phyloP scores from a whole-genome alignment of 345 rosid genomes.

The Populus deltoides region DNA sequence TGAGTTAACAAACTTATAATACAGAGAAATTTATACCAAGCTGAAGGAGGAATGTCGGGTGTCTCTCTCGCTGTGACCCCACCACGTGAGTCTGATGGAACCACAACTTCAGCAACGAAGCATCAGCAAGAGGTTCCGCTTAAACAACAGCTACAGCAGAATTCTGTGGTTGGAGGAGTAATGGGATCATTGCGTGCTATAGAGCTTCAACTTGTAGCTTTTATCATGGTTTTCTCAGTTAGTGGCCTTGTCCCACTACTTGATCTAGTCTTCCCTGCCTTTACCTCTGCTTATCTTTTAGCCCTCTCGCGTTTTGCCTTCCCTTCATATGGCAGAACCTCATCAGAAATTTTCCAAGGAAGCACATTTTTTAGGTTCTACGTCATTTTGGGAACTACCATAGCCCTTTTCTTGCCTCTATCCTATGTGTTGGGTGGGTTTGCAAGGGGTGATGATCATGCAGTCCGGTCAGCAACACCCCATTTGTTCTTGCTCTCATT shows the following conservation, averaged over 20 bases:
- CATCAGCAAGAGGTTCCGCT: conserved; percentile 18
- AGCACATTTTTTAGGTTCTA: conserved; percentile 59
- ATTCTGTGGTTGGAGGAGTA: conserved; percentile 36
- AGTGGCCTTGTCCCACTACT: conserved; percentile 88
- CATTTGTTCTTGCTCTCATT: conserved; percentile 79
- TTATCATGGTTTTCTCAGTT: conserved; percentile 77
- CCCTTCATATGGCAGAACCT: conserved; percentile 45
- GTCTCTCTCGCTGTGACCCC: conserved; percentile 62
- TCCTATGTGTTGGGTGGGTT: conserved; percentile 90
- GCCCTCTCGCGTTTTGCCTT: conserved; percentile 65
- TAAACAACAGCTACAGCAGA: conserved; percentile 26
- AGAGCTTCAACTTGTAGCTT: conserved; percentile 86
- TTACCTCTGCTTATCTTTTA: conserved; percentile 54
- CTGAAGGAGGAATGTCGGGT: conserved; percentile 57
- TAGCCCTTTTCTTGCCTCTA: conserved; percentile 79
- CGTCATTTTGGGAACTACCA: conserved; percentile 57
- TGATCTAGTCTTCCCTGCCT: conserved; percentile 75
- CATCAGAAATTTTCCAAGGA: conserved; percentile 60
- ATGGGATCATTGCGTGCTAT: conserved; percentile 81
- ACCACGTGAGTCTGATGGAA: conserved; percentile 31
- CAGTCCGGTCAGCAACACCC: conserved; percentile 75
- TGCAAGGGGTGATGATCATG: conserved; percentile 78
- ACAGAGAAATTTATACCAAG: not conserved
- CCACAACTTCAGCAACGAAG: conserved; percentile 16
- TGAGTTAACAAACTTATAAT: not conserved